phyloP scores from a whole-genome alignment of 179 eudicot genomes.

The Heliamphora ciliata region DNA sequence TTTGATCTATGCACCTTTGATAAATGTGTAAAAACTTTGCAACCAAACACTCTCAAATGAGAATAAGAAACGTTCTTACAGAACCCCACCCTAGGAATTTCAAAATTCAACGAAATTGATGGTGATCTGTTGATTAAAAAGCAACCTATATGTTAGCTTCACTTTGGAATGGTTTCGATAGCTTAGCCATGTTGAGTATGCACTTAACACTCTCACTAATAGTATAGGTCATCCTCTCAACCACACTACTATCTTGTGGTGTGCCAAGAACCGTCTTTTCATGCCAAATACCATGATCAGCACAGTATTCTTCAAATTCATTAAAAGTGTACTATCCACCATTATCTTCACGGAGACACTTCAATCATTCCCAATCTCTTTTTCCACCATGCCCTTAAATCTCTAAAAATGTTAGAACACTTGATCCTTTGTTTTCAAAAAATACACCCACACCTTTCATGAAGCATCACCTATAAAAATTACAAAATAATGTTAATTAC shows the following conservation, averaged over 20 bases:
- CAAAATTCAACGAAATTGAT: neutral
- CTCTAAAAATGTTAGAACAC: neutral
- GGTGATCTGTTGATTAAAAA: neutral
- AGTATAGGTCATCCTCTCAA: neutral
- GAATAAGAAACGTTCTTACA: neutral
- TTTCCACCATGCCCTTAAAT: neutral
- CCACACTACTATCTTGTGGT: neutral
- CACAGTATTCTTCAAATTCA: neutral
- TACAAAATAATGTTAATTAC: neutral
- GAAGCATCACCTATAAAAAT: neutral
- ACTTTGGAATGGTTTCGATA: neutral
- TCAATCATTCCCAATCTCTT: neutral
- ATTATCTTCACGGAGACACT: neutral
- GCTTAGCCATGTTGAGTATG: neutral
- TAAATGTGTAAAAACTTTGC: constrained; percentile 15
- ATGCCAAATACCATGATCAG: neutral
- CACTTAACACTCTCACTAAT: neutral
- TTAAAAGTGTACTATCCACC: neutral
- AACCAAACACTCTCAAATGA: constrained; percentile 16
- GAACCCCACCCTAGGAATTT: neutral
- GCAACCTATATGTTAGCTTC: neutral
- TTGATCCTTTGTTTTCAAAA: neutral
- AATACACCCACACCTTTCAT: neutral
- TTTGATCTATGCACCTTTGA: constrained; percentile 5
- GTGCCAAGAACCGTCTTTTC: neutral